Base-by-base conservation (phyloP, 805 yeast genomes). In the Saccharomycopsis synnaedendra region DNA sequence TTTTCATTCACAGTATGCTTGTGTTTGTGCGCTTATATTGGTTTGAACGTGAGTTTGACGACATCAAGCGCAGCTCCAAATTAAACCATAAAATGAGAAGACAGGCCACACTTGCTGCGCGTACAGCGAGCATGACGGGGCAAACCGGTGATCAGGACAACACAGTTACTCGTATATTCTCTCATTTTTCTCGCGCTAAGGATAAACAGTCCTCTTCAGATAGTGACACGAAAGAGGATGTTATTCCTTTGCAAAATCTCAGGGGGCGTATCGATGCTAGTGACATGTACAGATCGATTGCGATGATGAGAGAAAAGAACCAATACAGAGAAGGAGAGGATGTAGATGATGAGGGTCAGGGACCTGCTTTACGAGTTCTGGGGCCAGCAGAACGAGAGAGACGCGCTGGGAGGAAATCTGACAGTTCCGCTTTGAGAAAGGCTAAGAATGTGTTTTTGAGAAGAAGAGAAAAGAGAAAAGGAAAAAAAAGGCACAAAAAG, bases 31-130 rank as follows among this genome's bases (percentile, higher is more conserved):
- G 98, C 44, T 67, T 93, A 42, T 85, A 85, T 61, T 85, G 95
- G 86, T 93, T 85, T 64, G 95, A 88, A 61, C 75, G 86, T 54
- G 75, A 82, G 56, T 87, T 93, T 63, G 90, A 86, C 60, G 78
- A 82, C 55, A 89, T 93, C 61, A 82, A 82, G 52, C 76, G 71
- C 50, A 72, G 74, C 46, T 85, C 97, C n/a, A 85, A 83, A 58
- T 60, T 76, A 50, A 84, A 89, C 60, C 83, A 80, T 62, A 76
- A 78, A 58, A 79, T 88, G 83, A 76, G 98, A 57, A 71, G 96
- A 51, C 78, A 88, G 0, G 80, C 82, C 5, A 83, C 93, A 1
- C 59, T 82, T 45, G 79, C 83, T 28, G 81, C 82, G 1, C 62
- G 74, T 36, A 66, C 74, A 9, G 36, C 30, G 32, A 43, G 46